These are phyloP conservation scores for Anacardium occidentale DNA, from an alignment of 345 rosid species.

Conservation along the genomic window DNA sequence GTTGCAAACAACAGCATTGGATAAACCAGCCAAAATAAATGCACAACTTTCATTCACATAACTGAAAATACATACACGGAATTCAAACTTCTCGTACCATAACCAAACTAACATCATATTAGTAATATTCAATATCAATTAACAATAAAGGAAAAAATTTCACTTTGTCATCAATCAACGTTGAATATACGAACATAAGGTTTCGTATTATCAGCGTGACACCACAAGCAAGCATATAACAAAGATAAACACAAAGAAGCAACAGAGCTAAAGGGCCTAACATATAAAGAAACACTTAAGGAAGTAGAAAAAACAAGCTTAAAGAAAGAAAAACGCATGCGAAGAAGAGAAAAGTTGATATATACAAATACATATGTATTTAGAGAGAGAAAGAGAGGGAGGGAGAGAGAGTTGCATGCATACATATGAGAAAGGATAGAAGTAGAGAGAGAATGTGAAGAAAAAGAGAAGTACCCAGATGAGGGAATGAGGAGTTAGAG, in stretches of 20 bases:
- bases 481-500: slow-evolving; percentile 16
- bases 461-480: slow-evolving; percentile 9
- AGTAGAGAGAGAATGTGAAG: slow-evolving; percentile 5
- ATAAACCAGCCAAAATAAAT: neutral
- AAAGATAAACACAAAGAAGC: neutral
- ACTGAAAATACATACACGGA: neutral
- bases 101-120: neutral
- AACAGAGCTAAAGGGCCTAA: neutral
- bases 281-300: too few species aligned
- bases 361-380: neutral
- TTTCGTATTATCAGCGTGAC: neutral
- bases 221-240: neutral
- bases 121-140: too few species aligned
- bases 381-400: too few species aligned
- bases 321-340: neutral
- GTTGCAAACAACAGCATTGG: neutral
- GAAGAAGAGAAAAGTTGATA: neutral
- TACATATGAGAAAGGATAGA: neutral
- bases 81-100: too few species aligned
- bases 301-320: too few species aligned
- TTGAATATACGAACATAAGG: neutral
- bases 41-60: neutral
- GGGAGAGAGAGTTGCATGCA: neutral
- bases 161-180: neutral
- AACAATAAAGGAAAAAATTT: too few species aligned